Evolutionary conservation across 2,329 filamentous ascomycete genomes (phyloP), one percentile per base, ranked within the genome.

Genomic region (Neophaeococcomyces mojaviensis): DNA sequence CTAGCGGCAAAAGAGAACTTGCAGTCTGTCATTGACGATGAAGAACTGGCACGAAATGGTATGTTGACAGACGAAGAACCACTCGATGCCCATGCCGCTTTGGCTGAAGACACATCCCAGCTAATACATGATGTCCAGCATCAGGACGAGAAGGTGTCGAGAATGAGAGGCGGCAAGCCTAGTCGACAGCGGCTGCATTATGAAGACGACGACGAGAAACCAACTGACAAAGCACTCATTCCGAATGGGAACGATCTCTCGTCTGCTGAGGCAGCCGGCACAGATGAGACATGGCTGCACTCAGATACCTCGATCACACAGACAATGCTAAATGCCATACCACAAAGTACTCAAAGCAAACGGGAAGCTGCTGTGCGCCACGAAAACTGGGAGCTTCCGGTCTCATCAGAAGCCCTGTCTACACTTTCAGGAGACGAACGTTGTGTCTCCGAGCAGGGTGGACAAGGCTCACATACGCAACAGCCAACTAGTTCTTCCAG

Each of bases 31-130:
- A 35, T 45, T 19, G 24, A 42, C 19, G 46, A 49, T n/a, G 28
- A 36, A 18, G 52, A 49, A 20, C 18, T 41, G 35, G 28, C 39
- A 24, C 45, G 31, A 39, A 49, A 47, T 49, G 55, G 55, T 57
- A 57, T 47, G 55, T 57, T 37, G 46, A 31, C n/a, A 9, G 43
- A 19, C 20, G 30, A 28, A 39, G 24, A 46, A n/a, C 7, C 15
- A 32, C 32, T 35, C 22, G 41, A 26, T 16, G 18, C 18, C 7
- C 24, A 42, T 15, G 12, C 18, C 3, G 28, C 28, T 18, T 22
- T 16, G 18, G 33, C 28, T 16, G 18, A 36, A 12, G 20, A 44
- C 15, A 34, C 33, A 37, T 18, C 33, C 10, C 15, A 26, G 44
- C 47, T 49, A 43, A 49, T 44, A 15, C 36, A 43, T 28, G 35